Percentiles rank a stretch among this genome's conserved stretches.
Conservation (phyloP, 805 yeast species). For the Wickerhamomyces sydowiorum region DNA sequence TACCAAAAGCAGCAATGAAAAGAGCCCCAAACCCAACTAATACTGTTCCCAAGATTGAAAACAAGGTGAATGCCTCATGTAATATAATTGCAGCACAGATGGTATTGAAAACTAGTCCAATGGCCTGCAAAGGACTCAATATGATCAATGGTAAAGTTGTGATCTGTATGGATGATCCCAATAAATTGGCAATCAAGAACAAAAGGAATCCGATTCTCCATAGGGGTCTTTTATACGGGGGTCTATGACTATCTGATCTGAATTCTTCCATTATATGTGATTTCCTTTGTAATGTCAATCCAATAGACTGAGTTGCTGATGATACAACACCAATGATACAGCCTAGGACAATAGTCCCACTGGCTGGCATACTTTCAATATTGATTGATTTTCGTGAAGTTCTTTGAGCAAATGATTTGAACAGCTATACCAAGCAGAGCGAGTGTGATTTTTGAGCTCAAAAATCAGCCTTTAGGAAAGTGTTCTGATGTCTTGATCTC, state of each 20-base stretch:
- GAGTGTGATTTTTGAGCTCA: too few relatives aligned
- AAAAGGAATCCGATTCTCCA: conserved; percentile 74
- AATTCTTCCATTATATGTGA: conserved; percentile 51
- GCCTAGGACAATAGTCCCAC: conserved; percentile 41
- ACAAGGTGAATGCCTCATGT: conserved; percentile 57
- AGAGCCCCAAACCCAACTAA: conserved; percentile 71
- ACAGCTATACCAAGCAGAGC: too few relatives aligned
- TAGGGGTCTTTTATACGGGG: conserved; percentile 41
- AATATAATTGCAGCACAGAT: conserved; percentile 63
- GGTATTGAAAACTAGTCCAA: conserved; percentile 84
- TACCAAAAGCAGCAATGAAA: conserved; percentile 69
- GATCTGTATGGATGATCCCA: conserved; percentile 81
- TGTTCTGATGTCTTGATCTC: too few relatives aligned
- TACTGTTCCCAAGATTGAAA: conserved; percentile 57
- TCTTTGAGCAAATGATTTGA: not conserved
- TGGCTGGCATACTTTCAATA: not conserved
- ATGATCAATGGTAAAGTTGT: conserved; percentile 78
- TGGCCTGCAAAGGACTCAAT: conserved; percentile 77
- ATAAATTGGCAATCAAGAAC: conserved; percentile 65
- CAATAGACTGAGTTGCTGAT: conserved; percentile 75
- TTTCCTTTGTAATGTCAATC: conserved; percentile 76
- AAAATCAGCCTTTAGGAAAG: too few relatives aligned
- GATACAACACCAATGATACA: conserved; percentile 68
- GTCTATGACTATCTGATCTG: conserved; percentile 21
- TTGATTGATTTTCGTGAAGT: not conserved